Evolutionary conservation across 2,329 filamentous ascomycete species (phyloP).

Genomic region (Orbilia oligospora): DNA sequence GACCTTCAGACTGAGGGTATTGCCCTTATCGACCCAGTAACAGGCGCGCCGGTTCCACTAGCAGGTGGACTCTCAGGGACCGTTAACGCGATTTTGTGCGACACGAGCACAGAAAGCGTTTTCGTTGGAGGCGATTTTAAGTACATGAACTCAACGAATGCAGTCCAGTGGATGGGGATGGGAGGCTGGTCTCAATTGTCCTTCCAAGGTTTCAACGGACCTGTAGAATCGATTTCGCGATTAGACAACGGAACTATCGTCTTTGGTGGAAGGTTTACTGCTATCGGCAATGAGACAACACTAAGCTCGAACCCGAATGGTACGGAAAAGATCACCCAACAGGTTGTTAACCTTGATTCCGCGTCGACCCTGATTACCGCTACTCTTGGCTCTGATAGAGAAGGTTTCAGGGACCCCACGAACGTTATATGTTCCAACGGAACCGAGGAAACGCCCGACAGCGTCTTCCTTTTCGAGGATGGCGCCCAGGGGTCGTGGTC

Average conservation of each 20-base stretch:
- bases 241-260: slow-evolving; percentile 86
- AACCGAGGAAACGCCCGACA: slow-evolving; percentile 76
- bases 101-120: slow-evolving; percentile 80
- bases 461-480: slow-evolving; percentile 80
- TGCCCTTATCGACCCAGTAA: slow-evolving; percentile 83
- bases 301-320: slow-evolving; percentile 76
- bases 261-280: slow-evolving; percentile 91
- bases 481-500: slow-evolving; percentile 84
- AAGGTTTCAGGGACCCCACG: slow-evolving; percentile 80
- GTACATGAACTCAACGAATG: slow-evolving; percentile 86
- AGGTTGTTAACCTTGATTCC: slow-evolving; percentile 86
- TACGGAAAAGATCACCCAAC: slow-evolving; percentile 66
- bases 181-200: slow-evolving; percentile 83
- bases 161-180: slow-evolving; percentile 81
- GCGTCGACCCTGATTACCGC: slow-evolving; percentile 76
- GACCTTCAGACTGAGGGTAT: slow-evolving; percentile 81
- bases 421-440: slow-evolving; percentile 84
- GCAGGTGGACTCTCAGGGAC: slow-evolving; percentile 81
- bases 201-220: slow-evolving; percentile 95
- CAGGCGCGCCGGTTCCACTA: slow-evolving; percentile 79
- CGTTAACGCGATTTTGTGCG: slow-evolving; percentile 86
- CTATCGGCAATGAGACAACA: slow-evolving; percentile 82
- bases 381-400: slow-evolving; percentile 74
- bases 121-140: slow-evolving; percentile 92
- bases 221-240: slow-evolving; percentile 86